Conservation (phyloP, 106 monocot species). For the Acorus gramineus region DNA sequence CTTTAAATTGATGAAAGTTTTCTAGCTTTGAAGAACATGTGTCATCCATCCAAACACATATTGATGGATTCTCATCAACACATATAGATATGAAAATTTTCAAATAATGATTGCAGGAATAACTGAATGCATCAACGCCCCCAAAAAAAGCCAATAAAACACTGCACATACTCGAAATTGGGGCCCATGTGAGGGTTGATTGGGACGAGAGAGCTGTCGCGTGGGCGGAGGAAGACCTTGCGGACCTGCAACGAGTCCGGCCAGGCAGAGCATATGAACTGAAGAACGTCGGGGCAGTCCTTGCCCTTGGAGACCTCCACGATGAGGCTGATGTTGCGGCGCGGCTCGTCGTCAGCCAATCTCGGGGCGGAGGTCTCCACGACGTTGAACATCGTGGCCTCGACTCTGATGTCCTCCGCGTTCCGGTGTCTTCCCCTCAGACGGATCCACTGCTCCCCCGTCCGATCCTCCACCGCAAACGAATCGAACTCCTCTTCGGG, state of each 20-base stretch:
- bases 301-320: conserved; percentile 29
- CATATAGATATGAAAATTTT: no score
- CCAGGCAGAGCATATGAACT: conserved; percentile 47
- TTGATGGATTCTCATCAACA: no score
- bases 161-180: conserved; percentile 27
- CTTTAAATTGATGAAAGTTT: no score
- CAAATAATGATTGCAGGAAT: no score
- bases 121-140: no score
- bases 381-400: conserved; percentile 80
- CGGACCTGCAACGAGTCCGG: conserved; percentile 29
- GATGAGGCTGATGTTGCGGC: conserved; percentile 53
- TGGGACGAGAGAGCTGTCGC: background rate
- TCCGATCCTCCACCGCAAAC: conserved; percentile 45
- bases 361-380: conserved; percentile 25
- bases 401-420: conserved; percentile 47
- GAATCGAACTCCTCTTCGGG: conserved; percentile 28
- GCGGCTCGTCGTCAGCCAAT: conserved; percentile 4
- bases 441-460: conserved; percentile 65
- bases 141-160: background rate
- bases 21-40: no score
- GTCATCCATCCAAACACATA: no score
- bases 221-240: conserved; percentile 24
- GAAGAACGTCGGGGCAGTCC: conserved; percentile 8
- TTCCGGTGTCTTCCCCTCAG: conserved; percentile 13
- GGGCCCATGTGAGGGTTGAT: conserved; percentile 20